Evolutionary conservation across 1,284 basidiomycete genomes (phyloP).

Genomic region (Ceratobasidium sp.): DNA sequence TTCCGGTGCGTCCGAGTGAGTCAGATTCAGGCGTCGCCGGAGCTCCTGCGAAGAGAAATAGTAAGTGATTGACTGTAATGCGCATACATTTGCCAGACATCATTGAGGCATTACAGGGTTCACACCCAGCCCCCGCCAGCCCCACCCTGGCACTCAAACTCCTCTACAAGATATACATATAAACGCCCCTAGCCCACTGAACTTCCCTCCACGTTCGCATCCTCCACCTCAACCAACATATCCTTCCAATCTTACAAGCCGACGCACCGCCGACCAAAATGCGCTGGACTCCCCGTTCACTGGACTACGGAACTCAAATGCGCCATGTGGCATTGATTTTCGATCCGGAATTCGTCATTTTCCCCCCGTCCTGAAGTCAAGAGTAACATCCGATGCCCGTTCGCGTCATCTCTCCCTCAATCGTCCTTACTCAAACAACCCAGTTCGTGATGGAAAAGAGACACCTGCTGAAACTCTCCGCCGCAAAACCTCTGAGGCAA

Average conservation of each 20-base stretch:
- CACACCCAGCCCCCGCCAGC: background rate
- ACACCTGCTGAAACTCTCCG: background rate
- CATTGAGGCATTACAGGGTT: background rate
- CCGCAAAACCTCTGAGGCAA: slow-evolving; percentile 29
- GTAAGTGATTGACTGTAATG: background rate
- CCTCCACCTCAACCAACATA: background rate
- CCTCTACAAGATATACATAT: background rate
- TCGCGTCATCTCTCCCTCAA: slow-evolving; percentile 28
- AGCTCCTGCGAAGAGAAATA: background rate
- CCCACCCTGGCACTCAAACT: background rate
- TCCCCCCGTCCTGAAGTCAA: background rate
- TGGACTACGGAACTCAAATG: background rate
- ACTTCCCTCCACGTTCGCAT: background rate
- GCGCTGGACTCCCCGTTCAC: slow-evolving; percentile 25
- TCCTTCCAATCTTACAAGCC: background rate
- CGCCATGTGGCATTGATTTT: background rate
- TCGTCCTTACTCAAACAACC: background rate
- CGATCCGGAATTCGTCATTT: background rate
- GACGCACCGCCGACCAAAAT: slow-evolving; percentile 7
- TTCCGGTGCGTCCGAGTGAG: background rate
- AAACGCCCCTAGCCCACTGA: background rate
- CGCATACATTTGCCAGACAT: slow-evolving; percentile 28
- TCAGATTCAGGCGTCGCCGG: background rate
- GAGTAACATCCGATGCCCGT: background rate
- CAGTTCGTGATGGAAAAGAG: background rate